Evolutionary conservation across 192 early-diverging fungal genomes (phyloP), one percentile per base, ranked within the genome.

Genomic region (Coemansia sp.): DNA sequence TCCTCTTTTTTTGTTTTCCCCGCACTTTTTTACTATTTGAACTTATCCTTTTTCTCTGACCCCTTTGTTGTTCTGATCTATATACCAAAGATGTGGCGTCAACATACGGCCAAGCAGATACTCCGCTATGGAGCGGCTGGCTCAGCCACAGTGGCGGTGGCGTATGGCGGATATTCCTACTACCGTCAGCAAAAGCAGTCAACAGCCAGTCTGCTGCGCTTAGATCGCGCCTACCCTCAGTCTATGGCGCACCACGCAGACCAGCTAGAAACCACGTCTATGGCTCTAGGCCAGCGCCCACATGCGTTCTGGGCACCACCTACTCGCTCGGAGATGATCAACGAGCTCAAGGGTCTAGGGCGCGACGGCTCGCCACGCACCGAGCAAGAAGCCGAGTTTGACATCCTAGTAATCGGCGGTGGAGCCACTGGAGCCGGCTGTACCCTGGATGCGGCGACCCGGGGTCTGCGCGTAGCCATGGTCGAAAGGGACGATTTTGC

Each of bases 401-500:
- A 98, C 76, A 67, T 98, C 24, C 80, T 98, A 34, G 87, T 98
- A 59, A 90, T 95, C 44, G 96, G 96, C 70, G 96, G 94, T 35
- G 96, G 96, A 16, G 96, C 96, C n/a, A 96, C 95, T 1, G 95
- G 95, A 29, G 86, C 90, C 16, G 96, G 96, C 18, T 89, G 91
- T 62, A 92, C 94, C 34, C 83, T 98, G 29, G 96, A 98, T 78
- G 96, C 95, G 18, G 93, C 91, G 0, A 96, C 96, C 6, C 86
- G 96, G 22, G 96, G 96, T 40, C 80, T 98, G 34, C 91, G 87
- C 22, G 94, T 96, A 35, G 96, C 96, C 4, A 84, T 98, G 72
- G 95, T 98, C 7, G 96, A 98, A 80, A 84, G 94, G 50, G 95
- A 98, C 72, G 96, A 98, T 76, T 98, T 95, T 87, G 86, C 94